Conservation (phyloP, 768 basidiomycete genomes). For the Boletus edulis region DNA sequence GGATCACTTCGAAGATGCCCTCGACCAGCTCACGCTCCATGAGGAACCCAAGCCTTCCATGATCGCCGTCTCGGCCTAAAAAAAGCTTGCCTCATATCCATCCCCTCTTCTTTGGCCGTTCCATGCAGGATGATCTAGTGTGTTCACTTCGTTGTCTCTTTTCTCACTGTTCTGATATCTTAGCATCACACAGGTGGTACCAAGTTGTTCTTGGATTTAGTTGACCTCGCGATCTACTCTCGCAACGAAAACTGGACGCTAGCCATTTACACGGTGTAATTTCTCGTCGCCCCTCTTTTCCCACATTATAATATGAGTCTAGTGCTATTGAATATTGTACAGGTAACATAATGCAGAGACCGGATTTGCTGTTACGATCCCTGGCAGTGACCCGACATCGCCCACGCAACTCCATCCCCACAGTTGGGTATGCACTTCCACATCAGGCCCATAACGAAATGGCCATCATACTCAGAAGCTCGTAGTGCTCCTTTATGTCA, state of each 20-base stretch:
- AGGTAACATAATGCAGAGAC: neutral
- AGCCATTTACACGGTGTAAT: neutral
- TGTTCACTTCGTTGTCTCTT: neutral
- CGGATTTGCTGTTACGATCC: no score
- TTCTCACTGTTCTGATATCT: no score
- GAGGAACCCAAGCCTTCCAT: conserved; percentile 10
- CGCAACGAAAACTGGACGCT: neutral
- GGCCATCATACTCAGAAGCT: no score
- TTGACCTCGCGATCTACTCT: neutral
- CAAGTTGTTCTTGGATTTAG: no score
- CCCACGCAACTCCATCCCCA: no score
- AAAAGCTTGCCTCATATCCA: neutral
- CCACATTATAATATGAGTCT: no score
- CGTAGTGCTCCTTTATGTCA: no score
- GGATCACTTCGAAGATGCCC: conserved; percentile 59
- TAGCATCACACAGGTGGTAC: no score
- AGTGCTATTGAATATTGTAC: neutral
- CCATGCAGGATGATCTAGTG: conserved; percentile 1
- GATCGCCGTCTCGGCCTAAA: conserved; percentile 20
- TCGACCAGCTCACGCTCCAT: conserved; percentile 52
- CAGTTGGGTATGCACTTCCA: no score
- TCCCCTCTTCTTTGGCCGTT: neutral
- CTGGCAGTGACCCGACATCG: no score
- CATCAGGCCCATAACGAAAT: no score
- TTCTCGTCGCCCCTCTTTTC: neutral